These are phyloP conservation scores for Alternaria conjuncta DNA, from an alignment of 2,329 filamentous ascomycete genomes.

Conservation along the genomic window DNA sequence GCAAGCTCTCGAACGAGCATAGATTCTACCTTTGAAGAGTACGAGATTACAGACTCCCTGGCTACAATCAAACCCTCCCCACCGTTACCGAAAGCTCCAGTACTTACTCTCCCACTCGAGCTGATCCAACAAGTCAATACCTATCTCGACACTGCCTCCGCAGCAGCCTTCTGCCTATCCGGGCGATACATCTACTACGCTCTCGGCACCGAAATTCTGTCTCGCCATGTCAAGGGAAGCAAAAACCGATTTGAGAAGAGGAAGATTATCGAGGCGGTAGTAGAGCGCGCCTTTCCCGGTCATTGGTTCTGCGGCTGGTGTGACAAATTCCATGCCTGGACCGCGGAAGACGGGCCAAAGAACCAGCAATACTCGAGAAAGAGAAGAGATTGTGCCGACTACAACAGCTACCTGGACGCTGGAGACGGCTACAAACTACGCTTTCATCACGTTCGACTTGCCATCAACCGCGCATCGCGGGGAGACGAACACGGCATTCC, in stretches of 20 bases:
- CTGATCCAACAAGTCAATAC: conserved; percentile 38
- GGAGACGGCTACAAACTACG: conserved; percentile 25
- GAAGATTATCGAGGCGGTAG: conserved; percentile 29
- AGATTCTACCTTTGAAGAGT: conserved; percentile 8
- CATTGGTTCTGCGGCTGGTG: conserved; percentile 47
- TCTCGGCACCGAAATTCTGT: conserved; percentile 31
- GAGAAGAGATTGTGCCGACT: conserved; percentile 28
- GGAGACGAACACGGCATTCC: conserved; percentile 36
- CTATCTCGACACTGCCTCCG: conserved; percentile 29
- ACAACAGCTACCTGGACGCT: conserved; percentile 34
- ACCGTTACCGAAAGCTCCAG: conserved; percentile 14
- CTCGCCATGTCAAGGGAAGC: conserved; percentile 18
- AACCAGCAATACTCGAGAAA: not conserved
- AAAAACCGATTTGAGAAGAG: conserved; percentile 29
- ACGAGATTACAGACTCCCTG: conserved; percentile 10
- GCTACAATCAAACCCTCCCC: conserved; percentile 10
- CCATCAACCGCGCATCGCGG: conserved; percentile 23
- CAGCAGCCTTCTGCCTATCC: conserved; percentile 36
- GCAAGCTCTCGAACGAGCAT: conserved; percentile 22
- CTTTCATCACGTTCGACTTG: conserved; percentile 41
- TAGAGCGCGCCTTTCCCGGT: conserved; percentile 42
- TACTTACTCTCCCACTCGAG: conserved; percentile 38
- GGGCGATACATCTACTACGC: conserved; percentile 38
- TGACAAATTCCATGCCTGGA: conserved; percentile 38
- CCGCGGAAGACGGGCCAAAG: conserved; percentile 16